Base-by-base conservation (phyloP, 2,329 filamentous ascomycete genomes). In the Graphium sp. region DNA sequence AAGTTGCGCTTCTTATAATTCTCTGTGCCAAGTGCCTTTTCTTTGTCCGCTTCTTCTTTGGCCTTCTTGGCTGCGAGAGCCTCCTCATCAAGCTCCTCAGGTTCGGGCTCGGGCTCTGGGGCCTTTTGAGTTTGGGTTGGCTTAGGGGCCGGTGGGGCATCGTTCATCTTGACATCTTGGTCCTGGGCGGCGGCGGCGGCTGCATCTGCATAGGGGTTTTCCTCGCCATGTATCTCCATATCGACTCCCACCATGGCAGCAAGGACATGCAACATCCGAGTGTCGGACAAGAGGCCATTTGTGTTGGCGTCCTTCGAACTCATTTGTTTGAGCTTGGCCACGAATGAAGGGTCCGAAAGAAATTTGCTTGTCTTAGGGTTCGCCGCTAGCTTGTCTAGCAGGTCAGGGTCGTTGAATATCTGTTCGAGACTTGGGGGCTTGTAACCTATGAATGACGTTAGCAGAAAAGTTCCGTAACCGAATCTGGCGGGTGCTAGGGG, bases 1-100 rank as follows among this genome's bases (percentile, higher is more conserved):
- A 98, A 94, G 48, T 94, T 75, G 41, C 83, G 77, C 70, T 95
- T 95, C 75, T 98, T 98, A 67, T 98, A 98, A 52, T 77, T 76
- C 42, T 89, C 83, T 10, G 87, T 98, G 33, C 89, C 89, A 32
- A 91, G 62, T 18, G 76, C 80, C 71, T 98, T 98, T 57, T 94
- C 80, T 50, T 84, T 81, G 43, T 98, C 89, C 24, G 85, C 89
- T 37, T 79, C 82, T 45, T 77, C 81, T 62, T 95, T 92, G 22
- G 83, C 82, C 62, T 89, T 81, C 57, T 80, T 80, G 56, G 85
- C 84, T 35, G 79, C 80, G 32, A 73, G 50, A 1, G 75, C 67
- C 51, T 95, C 89, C 45, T 93, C 84, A 39, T 92, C 83, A 45
- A 82, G 62, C 22, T 68, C 65, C 41, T 74, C 68, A 0, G 72